These are phyloP conservation scores for Fusarium verticillioides DNA, from an alignment of 2,329 filamentous ascomycete species.

Conservation along the genomic window DNA sequence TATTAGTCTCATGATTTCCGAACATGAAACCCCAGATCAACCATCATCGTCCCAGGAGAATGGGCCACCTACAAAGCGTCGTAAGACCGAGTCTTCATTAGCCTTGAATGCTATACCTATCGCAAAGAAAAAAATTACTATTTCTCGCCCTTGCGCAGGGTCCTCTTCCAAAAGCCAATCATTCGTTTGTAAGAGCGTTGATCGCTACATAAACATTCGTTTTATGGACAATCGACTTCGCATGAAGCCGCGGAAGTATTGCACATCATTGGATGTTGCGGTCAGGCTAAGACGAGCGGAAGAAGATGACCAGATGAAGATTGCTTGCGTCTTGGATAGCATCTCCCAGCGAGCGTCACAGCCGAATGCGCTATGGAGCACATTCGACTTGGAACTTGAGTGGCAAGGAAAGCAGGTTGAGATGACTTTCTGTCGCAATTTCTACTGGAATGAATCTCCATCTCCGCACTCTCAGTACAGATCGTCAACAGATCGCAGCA, in stretches of 20 bases:
- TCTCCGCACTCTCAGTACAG: constrained; percentile 48
- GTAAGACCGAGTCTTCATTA: constrained; percentile 39
- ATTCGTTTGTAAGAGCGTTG: constrained; percentile 33
- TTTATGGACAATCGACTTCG: constrained; percentile 17
- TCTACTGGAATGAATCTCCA: constrained; percentile 58
- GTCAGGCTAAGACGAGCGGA: constrained; percentile 44
- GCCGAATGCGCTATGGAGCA: constrained; percentile 52
- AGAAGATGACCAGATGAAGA: constrained; percentile 22
- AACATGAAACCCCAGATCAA: constrained; percentile 9
- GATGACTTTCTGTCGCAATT: constrained; percentile 48
- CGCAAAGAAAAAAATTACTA: constrained; percentile 37
- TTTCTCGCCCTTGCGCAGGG: constrained; percentile 44
- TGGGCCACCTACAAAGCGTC: constrained; percentile 47
- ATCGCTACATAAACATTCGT: constrained; percentile 35
- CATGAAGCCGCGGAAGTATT: constrained; percentile 28
- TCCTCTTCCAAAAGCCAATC: constrained; percentile 2
- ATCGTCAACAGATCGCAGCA: constrained; percentile 42
- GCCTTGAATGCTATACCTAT: constrained; percentile 41
- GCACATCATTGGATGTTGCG: constrained; percentile 1
- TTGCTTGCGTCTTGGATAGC: not conserved
- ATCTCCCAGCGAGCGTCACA: constrained; percentile 24
- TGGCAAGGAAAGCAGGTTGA: constrained; percentile 40
- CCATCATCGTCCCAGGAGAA: constrained; percentile 10
- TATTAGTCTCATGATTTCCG: constrained; percentile 31
- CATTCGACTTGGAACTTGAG: constrained; percentile 47